Percentiles rank a stretch among this genome's conserved stretches.
These are phyloP conservation scores for Antrodiella citrinella DNA, from an alignment of 768 basidiomycete genomes.

Conservation along the genomic window DNA sequence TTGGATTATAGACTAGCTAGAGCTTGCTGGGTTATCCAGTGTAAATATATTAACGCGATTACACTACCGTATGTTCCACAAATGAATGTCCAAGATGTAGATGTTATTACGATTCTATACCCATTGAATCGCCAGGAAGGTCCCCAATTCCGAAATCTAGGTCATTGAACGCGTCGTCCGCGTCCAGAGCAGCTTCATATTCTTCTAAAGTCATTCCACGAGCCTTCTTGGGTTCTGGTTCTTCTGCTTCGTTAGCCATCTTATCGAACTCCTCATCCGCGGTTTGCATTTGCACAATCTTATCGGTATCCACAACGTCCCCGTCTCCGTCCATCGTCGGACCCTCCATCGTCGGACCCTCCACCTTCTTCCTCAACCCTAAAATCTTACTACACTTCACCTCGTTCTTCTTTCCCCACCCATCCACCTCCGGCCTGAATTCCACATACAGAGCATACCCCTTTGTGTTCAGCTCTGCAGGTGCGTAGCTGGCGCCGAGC, in stretches of 20 bases:
- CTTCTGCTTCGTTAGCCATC: conserved; percentile 17
- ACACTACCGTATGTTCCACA: no score
- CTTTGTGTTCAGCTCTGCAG: conserved; percentile 49
- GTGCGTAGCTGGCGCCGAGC: conserved; percentile 49
- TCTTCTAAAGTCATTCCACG: conserved; percentile 38
- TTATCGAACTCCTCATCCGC: conserved; percentile 13
- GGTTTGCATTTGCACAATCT: conserved; percentile 11
- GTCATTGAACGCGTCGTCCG: conserved; percentile 38
- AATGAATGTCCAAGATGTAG: no score
- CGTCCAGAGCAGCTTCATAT: conserved; percentile 43
- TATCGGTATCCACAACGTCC: conserved; percentile 9
- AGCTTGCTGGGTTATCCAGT: conserved; percentile 11
- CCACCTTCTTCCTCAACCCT: conserved; percentile 31
- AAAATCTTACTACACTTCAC: conserved; percentile 66
- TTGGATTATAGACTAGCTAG: conserved; percentile 1
- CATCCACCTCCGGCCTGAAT: conserved; percentile 74
- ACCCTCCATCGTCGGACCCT: background rate
- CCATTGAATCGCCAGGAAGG: conserved; percentile 5
- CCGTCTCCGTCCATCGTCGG: background rate
- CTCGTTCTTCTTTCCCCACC: conserved; percentile 81
- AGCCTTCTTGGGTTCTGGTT: conserved; percentile 33
- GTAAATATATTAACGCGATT: conserved; percentile 16
- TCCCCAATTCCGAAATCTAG: conserved; percentile 35
- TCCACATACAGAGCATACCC: conserved; percentile 81
- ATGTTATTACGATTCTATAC: no score